These are phyloP conservation scores for Fusarium guadeloupense DNA, from an alignment of 2,329 filamentous ascomycete species.

Conservation along the genomic window DNA sequence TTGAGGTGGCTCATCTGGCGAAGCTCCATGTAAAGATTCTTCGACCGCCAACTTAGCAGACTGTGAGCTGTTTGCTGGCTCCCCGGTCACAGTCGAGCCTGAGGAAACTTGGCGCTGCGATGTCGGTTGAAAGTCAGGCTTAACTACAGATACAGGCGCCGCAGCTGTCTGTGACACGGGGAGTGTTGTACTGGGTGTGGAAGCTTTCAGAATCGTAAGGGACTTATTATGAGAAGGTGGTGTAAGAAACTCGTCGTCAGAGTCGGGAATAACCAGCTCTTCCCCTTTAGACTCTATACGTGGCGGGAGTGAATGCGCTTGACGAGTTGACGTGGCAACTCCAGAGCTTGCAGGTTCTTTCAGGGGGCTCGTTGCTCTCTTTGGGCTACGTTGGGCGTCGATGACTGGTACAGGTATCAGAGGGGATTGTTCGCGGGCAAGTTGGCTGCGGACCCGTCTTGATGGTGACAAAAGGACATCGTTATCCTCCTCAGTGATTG, in stretches of 20 bases:
- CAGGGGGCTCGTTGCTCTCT: slow-evolving; percentile 10
- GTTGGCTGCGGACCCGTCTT: slow-evolving; percentile 31
- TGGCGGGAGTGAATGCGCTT: background rate
- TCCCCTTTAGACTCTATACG: slow-evolving; percentile 17
- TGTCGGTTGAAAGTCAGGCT: slow-evolving; percentile 2
- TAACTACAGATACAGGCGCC: background rate
- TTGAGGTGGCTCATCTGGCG: background rate
- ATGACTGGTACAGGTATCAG: slow-evolving; percentile 2
- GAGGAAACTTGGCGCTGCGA: slow-evolving; percentile 26
- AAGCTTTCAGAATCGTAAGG: slow-evolving; percentile 12
- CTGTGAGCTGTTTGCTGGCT: slow-evolving; percentile 14
- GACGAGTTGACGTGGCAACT: background rate
- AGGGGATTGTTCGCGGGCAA: slow-evolving; percentile 14
- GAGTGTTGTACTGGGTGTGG: background rate
- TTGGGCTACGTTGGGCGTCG: slow-evolving; percentile 3
- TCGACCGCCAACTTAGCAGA: slow-evolving; percentile 8
- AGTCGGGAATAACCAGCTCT: slow-evolving; percentile 61
- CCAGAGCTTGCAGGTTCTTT: slow-evolving; percentile 16
- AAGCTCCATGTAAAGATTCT: slow-evolving; percentile 1
- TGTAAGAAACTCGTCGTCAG: slow-evolving; percentile 64
- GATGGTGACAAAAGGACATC: slow-evolving; percentile 43
- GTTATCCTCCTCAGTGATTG: slow-evolving; percentile 34
- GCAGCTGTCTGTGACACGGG: background rate
- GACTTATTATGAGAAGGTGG: slow-evolving; percentile 42
- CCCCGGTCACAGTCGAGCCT: slow-evolving; percentile 6